A percentile compares a stretch with the other conserved stretches of the same genome.
These are phyloP conservation scores for Ogataea minuta DNA, from an alignment of 805 yeast genomes.

Conservation along the genomic window DNA sequence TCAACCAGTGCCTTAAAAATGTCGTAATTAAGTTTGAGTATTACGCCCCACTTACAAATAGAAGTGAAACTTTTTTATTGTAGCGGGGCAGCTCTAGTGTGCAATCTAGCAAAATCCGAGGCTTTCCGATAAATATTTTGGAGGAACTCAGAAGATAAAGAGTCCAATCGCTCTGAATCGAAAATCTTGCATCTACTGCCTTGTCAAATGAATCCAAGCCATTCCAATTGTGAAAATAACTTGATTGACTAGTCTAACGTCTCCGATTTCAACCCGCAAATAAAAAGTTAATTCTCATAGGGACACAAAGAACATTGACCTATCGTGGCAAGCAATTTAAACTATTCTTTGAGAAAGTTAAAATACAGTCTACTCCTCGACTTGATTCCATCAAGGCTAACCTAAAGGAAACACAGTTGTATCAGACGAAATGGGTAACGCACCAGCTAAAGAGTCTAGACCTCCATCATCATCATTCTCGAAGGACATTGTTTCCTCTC, in stretches of 20 bases:
- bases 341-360: neutral
- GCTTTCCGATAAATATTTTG: conserved; percentile 11
- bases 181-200: neutral
- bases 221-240: neutral
- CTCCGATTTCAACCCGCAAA: too few species aligned
- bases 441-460: conserved; percentile 27
- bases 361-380: too few species aligned
- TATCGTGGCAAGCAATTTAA: too few species aligned
- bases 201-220: neutral
- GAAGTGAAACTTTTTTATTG: neutral
- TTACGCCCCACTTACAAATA: conserved; percentile 2
- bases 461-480: conserved; percentile 20
- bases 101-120: conserved; percentile 7
- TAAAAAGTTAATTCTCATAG: too few species aligned
- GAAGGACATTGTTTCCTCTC: conserved; percentile 18
- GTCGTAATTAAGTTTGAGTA: too few species aligned
- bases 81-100: conserved; percentile 4
- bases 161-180: neutral
- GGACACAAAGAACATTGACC: neutral
- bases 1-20: too few species aligned
- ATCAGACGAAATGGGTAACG: conserved; percentile 23
- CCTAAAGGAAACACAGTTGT: neutral
- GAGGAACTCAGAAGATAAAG: conserved; percentile 1
- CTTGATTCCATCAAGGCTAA: neutral
- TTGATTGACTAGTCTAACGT: too few species aligned